Evolutionary conservation across 2,329 filamentous ascomycete species (phyloP).

Genomic region (Colletotrichum phormii): DNA sequence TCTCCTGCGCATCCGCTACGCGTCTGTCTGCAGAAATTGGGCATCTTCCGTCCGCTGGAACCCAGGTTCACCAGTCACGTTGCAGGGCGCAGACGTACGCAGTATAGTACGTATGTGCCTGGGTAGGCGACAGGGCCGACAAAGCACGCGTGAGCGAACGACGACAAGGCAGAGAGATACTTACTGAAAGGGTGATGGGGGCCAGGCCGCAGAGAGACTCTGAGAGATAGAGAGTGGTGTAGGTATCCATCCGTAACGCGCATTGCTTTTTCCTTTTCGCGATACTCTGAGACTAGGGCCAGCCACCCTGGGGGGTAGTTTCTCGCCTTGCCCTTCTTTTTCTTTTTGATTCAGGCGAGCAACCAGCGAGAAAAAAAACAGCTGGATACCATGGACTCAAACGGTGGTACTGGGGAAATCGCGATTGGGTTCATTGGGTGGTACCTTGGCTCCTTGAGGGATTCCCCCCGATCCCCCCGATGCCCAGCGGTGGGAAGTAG

Average conservation of each 20-base stretch:
- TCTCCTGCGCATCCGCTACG: constrained; percentile 2
- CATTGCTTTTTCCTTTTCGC: constrained; percentile 32
- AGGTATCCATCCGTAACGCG: background rate
- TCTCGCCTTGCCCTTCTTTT: constrained; percentile 27
- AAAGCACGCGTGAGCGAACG: background rate
- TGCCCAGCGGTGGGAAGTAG: background rate
- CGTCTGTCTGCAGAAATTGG: constrained; percentile 17
- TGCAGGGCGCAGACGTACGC: background rate
- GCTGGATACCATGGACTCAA: background rate
- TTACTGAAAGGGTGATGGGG: background rate
- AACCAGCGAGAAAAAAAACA: constrained; percentile 13
- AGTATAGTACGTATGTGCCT: constrained; percentile 4
- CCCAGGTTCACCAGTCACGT: background rate
- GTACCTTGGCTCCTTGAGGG: too few relatives aligned
- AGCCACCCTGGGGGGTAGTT: constrained; percentile 21
- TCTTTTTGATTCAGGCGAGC: constrained; percentile 24
- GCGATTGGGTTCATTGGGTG: background rate
- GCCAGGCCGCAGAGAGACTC: background rate
- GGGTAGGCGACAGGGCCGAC: background rate
- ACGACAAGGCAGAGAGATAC: background rate
- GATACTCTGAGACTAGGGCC: constrained; percentile 33
- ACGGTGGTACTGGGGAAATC: background rate
- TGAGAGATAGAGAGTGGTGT: background rate
- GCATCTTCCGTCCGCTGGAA: background rate
- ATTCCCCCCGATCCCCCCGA: background rate